Percentiles rank a stretch among this genome's conserved stretches.
Evolutionary conservation across 140 eudicot genomes (phyloP).

Genomic region (Artemisia princeps): DNA sequence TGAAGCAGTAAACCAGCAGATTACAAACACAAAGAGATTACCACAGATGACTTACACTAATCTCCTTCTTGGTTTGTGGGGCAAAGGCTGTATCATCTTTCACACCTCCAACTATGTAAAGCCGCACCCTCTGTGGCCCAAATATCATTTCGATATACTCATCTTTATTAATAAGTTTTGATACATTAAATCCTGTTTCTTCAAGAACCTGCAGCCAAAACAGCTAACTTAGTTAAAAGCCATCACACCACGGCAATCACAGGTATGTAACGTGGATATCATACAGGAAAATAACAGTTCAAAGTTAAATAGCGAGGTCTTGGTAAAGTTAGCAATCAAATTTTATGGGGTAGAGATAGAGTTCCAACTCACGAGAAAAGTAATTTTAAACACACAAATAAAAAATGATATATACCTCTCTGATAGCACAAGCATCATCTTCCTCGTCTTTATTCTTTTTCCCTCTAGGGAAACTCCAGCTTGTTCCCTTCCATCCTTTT

Average conservation of each 20-base stretch:
- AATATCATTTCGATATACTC: conserved; percentile 77
- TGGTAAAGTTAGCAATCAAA: too few relatives aligned
- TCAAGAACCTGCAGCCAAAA: conserved; percentile 73
- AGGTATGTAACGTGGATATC: too few relatives aligned
- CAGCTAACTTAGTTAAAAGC: not conserved
- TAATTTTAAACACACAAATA: not conserved
- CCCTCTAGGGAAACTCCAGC: conserved; percentile 99
- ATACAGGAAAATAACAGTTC: too few relatives aligned
- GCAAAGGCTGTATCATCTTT: conserved; percentile 88
- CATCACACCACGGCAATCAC: too few relatives aligned
- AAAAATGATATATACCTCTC: conserved; percentile 53
- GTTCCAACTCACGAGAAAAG: not conserved
- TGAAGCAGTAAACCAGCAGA: too few relatives aligned
- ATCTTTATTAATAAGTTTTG: conserved; percentile 75
- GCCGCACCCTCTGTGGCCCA: conserved; percentile 95
- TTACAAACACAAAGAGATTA: too few relatives aligned
- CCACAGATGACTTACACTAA: conserved; percentile 59
- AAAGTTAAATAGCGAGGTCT: too few relatives aligned
- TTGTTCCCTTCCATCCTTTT: conserved; percentile 98
- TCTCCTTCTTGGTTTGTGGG: conserved; percentile 91
- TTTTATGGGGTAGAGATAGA: too few relatives aligned
- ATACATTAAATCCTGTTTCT: conserved; percentile 93
- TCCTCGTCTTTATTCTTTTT: conserved; percentile 97
- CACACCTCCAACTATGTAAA: conserved; percentile 87
- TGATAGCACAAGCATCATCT: conserved; percentile 87